Evolutionary conservation across 2,329 filamentous ascomycete genomes (phyloP).

Genomic region (Ascosphaera apis): DNA sequence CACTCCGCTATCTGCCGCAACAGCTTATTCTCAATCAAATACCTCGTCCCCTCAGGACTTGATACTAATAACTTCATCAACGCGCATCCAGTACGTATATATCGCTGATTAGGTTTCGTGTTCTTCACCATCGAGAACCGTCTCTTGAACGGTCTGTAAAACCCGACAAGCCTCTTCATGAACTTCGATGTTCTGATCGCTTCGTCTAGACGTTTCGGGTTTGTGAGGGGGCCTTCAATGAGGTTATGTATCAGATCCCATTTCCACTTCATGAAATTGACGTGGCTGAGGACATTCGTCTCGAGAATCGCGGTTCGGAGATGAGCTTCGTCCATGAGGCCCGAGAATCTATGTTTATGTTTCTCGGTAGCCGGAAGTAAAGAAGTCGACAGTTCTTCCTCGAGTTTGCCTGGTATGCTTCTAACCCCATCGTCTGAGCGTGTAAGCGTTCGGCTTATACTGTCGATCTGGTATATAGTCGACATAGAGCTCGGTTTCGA

Average conservation of each 20-base stretch:
- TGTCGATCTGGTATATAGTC: conserved; percentile 94
- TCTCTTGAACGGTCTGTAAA: conserved; percentile 92
- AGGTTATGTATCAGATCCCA: conserved; percentile 83
- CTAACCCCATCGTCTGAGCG: conserved; percentile 37
- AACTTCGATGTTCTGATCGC: conserved; percentile 91
- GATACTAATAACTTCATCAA: conserved; percentile 71
- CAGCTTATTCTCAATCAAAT: conserved; percentile 77
- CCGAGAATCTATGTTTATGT: conserved; percentile 34
- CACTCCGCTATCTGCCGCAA: conserved; percentile 88
- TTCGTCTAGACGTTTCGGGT: conserved; percentile 78
- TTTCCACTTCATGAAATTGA: conserved; percentile 89
- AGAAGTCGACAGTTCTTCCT: conserved; percentile 23
- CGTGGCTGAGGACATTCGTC: conserved; percentile 66
- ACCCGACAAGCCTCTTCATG: conserved; percentile 79
- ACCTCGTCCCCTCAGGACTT: conserved; percentile 61
- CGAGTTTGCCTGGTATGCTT: conserved; percentile 16
- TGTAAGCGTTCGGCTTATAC: conserved; percentile 80
- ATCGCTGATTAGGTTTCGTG: conserved; percentile 81
- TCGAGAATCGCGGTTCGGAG: conserved; percentile 41
- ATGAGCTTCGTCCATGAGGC: conserved; percentile 39
- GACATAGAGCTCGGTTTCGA: conserved; percentile 44
- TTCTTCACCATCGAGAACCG: conserved; percentile 79
- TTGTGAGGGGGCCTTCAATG: conserved; percentile 78
- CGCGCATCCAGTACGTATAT: conserved; percentile 72
- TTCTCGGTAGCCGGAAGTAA: conserved; percentile 17